phyloP scores from a whole-genome alignment of 106 monocot species.

The Acanthochlamys bracteata region DNA sequence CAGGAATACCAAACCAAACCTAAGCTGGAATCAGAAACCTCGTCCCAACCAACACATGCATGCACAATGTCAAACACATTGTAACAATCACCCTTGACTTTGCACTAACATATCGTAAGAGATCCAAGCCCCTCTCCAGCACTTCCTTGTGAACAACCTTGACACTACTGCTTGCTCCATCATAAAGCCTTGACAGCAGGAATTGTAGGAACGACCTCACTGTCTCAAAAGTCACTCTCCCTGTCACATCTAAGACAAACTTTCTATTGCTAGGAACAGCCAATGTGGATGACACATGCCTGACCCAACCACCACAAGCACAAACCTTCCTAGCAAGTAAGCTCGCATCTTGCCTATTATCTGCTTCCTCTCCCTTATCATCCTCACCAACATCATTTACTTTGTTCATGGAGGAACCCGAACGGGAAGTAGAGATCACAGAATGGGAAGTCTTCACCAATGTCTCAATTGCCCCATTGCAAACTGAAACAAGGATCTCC shows the following conservation, averaged over 20 bases:
- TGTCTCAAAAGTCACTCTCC: slow-evolving; percentile 65
- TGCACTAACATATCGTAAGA: slow-evolving; percentile 37
- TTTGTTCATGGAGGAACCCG: background rate
- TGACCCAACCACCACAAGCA: slow-evolving; percentile 26
- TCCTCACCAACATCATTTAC: background rate
- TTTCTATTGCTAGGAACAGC: slow-evolving; percentile 47
- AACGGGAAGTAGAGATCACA: slow-evolving; percentile 24
- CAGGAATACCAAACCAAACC: background rate
- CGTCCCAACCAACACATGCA: slow-evolving; percentile 35
- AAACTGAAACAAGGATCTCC: slow-evolving; percentile 56
- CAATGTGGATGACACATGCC: slow-evolving; percentile 41
- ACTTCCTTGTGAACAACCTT: slow-evolving; percentile 34
- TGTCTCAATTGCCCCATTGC: slow-evolving; percentile 73
- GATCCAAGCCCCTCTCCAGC: slow-evolving; percentile 36
- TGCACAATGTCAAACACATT: slow-evolving; percentile 62
- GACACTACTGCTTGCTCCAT: slow-evolving; percentile 28
- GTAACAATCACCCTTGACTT: slow-evolving; percentile 44
- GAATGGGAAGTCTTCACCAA: slow-evolving; percentile 67
- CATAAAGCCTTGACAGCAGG: slow-evolving; percentile 28
- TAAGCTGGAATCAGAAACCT: slow-evolving; percentile 28
- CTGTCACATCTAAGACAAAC: slow-evolving; percentile 68
- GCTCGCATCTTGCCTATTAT: background rate
- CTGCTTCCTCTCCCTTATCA: background rate
- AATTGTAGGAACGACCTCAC: slow-evolving; percentile 71
- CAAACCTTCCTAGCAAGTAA: background rate